Base-by-base conservation (phyloP, 768 basidiomycete genomes). In the Boletus coccyginus region DNA sequence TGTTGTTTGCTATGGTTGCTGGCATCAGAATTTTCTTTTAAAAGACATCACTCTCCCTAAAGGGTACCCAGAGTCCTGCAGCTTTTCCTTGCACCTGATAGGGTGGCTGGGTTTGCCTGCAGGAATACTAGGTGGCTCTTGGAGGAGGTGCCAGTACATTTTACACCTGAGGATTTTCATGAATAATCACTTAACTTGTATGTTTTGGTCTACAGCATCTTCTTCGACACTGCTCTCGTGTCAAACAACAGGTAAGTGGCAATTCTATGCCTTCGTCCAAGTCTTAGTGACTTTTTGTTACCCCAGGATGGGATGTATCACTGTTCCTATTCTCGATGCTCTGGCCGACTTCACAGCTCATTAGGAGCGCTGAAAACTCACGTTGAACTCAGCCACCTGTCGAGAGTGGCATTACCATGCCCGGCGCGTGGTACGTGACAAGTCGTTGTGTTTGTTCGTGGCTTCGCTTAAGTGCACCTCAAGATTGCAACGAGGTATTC, bases 311-410 rank as follows among this genome's bases (percentile, higher is more conserved):
- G 68, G 41, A 19, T 44, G 24, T 73, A 68, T 46, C 56, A 56
- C 1, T 71, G 70, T 46, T 58, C 31, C 2, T 63, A 62, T 43
- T 56, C 64, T 21, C 66, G 70, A 21, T 71, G 70, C 21, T 57
- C 70, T 43, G 70, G 71, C 10, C 63, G 70, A 29, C 7, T 59
- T 19, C 70, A 71, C 32, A 36, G 11, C 19, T 62, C 71, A 3
- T 39, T 35, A 19, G 32, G 27, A 3, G 62, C 56, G n/a, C 17
- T 71, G 35, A 68, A 61, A 41, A 57, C 50, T 2, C 70, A 71
- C 35, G 52, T 73, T 2, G 66, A 73, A 21, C 62, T 73, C 19
- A 71, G 70, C 29, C 70, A 71, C 40, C 9, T 71, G 31, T 71
- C 70, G 17, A 62, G 70, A 29, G 53, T 71, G 5, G 40, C 63